These are phyloP conservation scores for Bryoerythrophyllum caledonicum DNA, from an alignment of 225 moss, liverwort and hornwort species.

Conservation along the genomic window DNA sequence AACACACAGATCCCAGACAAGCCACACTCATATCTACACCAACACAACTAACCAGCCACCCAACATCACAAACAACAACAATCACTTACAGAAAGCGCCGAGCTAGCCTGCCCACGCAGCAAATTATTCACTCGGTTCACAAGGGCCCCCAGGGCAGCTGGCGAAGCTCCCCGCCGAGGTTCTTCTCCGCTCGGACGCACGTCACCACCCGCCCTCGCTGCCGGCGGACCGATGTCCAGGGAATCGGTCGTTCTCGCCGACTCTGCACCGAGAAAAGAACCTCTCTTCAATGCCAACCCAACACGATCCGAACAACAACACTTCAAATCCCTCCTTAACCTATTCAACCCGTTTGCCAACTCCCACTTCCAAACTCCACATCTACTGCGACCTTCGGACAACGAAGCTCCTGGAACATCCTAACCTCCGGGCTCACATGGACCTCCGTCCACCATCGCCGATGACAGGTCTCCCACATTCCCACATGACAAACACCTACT, in stretches of 20 bases:
- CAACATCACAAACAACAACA: neutral
- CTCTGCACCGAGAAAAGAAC: conserved; percentile 25
- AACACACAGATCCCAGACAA: neutral
- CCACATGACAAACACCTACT: neutral
- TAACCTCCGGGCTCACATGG: neutral
- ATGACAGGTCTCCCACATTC: neutral
- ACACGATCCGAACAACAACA: neutral
- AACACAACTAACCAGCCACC: neutral
- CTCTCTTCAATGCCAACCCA: neutral
- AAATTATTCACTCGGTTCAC: conserved; percentile 81
- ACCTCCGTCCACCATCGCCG: neutral
- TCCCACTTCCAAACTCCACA: conserved; percentile 1
- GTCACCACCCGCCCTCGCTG: conserved; percentile 47
- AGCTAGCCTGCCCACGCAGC: conserved; percentile 70
- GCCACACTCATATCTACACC: neutral
- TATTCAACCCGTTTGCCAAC: neutral
- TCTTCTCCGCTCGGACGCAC: conserved; percentile 41
- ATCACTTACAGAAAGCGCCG: conserved; percentile 66
- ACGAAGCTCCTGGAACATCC: neutral
- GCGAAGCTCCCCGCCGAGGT: conserved; percentile 70
- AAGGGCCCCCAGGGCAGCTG: conserved; percentile 79
- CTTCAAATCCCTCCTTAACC: neutral
- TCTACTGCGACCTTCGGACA: neutral
- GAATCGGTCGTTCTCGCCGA: conserved; percentile 32
- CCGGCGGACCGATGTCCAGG: conserved; percentile 30